Evolutionary conservation across 176 grass and related monocot genomes (phyloP), one percentile per base, ranked within the genome.

Genomic region (Lolium perenne): DNA sequence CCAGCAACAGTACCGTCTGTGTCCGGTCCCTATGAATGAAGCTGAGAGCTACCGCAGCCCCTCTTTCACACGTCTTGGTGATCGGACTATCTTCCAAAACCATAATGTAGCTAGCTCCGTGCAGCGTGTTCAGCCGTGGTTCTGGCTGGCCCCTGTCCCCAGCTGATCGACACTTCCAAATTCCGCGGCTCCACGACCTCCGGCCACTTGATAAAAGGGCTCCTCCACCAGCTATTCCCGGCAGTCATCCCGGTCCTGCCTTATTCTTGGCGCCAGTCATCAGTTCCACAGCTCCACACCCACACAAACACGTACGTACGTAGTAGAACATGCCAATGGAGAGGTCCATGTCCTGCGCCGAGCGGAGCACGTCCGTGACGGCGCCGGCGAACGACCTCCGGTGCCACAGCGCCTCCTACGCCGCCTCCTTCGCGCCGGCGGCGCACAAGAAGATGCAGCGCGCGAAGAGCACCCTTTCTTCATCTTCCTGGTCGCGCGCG

Each of bases 341-440:
- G 86, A 77, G 89, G 82, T 91, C 89, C 10, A 22, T 84, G 86
- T 91, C 89, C n/a, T 84, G 78, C 53, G 82, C 62, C 29, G 89
- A 91, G 81, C 84, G 81, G 76, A 59, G 50, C 5, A 49, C 9
- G 38, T 2, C 11, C 29, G 59, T 71, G 54, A 15, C 10, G 54
- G 76, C 54, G 74, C 80, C 22, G 41, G 75, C 41, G 21, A 73
- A 12, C 25, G 86, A 93, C 21, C 63, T 95, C 16, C 81, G 93
- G 38, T 91, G 83, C 86, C 82, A 91, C 80, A 95, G 88, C 69
- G 88, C 91, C 16, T 92, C 88, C 6, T 89, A 90, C 50, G 80
- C 48, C n/a, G 76, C 88, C 4, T 82, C 80, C 2, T 88, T 89
- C 55, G 67, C 45, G 69, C 80, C 80, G 69, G 12, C 3, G 54